These are phyloP conservation scores for Pseudogymnoascus sp. DNA, from an alignment of 2,329 filamentous ascomycete genomes.

Conservation along the genomic window DNA sequence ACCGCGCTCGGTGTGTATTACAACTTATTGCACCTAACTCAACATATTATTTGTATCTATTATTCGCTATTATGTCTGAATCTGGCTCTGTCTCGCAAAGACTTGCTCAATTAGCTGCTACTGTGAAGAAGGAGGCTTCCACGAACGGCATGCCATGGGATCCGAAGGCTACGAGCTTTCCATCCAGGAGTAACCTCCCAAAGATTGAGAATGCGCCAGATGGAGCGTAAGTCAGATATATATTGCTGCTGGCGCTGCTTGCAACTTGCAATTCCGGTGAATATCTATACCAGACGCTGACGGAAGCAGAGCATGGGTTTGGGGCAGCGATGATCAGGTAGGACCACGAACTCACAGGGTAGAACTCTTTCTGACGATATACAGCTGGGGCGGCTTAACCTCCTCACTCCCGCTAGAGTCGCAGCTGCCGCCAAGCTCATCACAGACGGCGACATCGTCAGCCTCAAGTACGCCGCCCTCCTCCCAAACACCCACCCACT, in stretches of 20 bases:
- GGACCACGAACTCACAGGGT: neutral
- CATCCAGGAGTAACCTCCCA: conserved; percentile 23
- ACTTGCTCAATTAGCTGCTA: conserved; percentile 22
- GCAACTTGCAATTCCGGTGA: neutral
- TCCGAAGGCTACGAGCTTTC: conserved; percentile 26
- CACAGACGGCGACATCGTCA: conserved; percentile 35
- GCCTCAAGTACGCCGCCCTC: conserved; percentile 26
- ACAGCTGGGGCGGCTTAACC: conserved; percentile 39
- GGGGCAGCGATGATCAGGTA: conserved; percentile 27
- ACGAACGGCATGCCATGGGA: conserved; percentile 24
- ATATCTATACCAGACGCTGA: neutral
- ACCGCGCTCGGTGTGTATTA: neutral
- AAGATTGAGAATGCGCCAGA: conserved; percentile 24
- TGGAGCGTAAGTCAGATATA: conserved; percentile 16
- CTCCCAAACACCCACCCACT: neutral
- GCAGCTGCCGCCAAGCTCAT: conserved; percentile 36
- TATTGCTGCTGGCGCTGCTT: neutral
- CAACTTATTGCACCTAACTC: neutral
- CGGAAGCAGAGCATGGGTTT: conserved; percentile 24
- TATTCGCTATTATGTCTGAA: neutral
- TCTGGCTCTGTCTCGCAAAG: conserved; percentile 6
- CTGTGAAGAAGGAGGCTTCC: conserved; percentile 12
- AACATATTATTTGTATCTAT: neutral
- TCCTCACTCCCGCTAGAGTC: conserved; percentile 38
- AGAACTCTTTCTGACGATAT: neutral